These are phyloP conservation scores for Fragosphaeria purpurea DNA, from an alignment of 2,329 filamentous ascomycete species.

Conservation along the genomic window DNA sequence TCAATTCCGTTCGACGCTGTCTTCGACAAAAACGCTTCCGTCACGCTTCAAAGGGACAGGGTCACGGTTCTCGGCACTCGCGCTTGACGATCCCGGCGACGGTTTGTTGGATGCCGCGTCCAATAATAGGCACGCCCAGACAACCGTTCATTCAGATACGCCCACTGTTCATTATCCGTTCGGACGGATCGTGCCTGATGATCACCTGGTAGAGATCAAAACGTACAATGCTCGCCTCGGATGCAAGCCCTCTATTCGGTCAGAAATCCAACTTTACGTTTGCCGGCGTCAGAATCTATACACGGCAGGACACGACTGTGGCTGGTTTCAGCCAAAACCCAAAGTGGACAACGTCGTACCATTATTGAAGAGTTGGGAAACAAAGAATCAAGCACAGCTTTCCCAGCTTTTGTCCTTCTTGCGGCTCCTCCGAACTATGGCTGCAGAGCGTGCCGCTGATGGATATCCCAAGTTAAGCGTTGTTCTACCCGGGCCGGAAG, in stretches of 20 bases:
- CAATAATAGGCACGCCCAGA: too few relatives aligned
- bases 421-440: not conserved
- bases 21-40: too few relatives aligned
- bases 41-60: not conserved
- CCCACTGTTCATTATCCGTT: slow-evolving; percentile 4
- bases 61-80: not conserved
- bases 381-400: not conserved
- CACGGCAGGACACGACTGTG: slow-evolving; percentile 8
- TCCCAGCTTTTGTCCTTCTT: not conserved
- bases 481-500: not conserved
- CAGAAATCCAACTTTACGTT: slow-evolving; percentile 17
- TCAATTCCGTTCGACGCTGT: too few relatives aligned
- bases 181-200: slow-evolving; percentile 7
- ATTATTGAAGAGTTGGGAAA: not conserved
- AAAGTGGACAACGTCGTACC: not conserved
- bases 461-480: not conserved
- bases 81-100: too few relatives aligned
- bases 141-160: not conserved
- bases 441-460: not conserved
- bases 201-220: slow-evolving; percentile 15
- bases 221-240: slow-evolving; percentile 2
- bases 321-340: slow-evolving; percentile 2
- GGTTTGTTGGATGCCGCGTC: too few relatives aligned
- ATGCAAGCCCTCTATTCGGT: not conserved
- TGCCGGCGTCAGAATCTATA: slow-evolving; percentile 9